phyloP scores from a whole-genome alignment of 768 basidiomycete genomes.

The Pleurotus tuber-regium region DNA sequence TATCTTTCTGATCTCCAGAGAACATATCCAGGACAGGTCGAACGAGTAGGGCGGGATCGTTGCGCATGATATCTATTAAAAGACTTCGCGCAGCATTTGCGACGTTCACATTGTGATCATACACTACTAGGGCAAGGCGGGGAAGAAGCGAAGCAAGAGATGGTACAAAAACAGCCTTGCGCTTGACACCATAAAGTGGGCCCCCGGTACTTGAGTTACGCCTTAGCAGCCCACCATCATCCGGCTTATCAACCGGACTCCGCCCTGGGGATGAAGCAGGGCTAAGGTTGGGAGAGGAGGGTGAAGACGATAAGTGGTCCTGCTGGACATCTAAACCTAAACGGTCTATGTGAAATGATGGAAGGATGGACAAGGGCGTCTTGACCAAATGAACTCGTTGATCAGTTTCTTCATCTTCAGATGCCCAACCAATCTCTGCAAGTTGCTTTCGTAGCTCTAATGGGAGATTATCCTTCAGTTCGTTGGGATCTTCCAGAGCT shows the following conservation, averaged over 20 bases:
- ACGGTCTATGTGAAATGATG: constrained; percentile 53
- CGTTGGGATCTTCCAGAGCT: constrained; percentile 48
- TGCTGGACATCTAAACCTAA: constrained; percentile 40
- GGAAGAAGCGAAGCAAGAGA: constrained; percentile 54
- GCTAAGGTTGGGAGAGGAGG: constrained; percentile 29
- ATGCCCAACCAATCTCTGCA: constrained; percentile 73
- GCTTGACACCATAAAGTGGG: constrained; percentile 44
- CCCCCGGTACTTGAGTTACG: constrained; percentile 58
- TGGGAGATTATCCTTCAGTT: constrained; percentile 54
- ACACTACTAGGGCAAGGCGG: constrained; percentile 48
- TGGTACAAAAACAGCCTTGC: constrained; percentile 66
- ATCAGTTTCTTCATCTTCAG: constrained; percentile 54
- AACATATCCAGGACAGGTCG: constrained; percentile 63
- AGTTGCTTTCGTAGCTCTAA: constrained; percentile 62
- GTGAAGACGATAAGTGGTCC: constrained; percentile 20
- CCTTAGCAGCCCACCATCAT: constrained; percentile 33
- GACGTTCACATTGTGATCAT: constrained; percentile 51
- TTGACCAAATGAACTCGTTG: constrained; percentile 55
- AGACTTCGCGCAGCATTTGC: constrained; percentile 55
- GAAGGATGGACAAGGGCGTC: constrained; percentile 66
- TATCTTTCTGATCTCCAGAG: constrained; percentile 45
- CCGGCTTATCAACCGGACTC: constrained; percentile 19
- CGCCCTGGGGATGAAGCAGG: constrained; percentile 30
- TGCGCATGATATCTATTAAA: constrained; percentile 66
- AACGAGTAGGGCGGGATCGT: constrained; percentile 67